Evolutionary conservation across 805 yeast genomes (phyloP).

Genomic region (Pichia sporocuriosa): DNA sequence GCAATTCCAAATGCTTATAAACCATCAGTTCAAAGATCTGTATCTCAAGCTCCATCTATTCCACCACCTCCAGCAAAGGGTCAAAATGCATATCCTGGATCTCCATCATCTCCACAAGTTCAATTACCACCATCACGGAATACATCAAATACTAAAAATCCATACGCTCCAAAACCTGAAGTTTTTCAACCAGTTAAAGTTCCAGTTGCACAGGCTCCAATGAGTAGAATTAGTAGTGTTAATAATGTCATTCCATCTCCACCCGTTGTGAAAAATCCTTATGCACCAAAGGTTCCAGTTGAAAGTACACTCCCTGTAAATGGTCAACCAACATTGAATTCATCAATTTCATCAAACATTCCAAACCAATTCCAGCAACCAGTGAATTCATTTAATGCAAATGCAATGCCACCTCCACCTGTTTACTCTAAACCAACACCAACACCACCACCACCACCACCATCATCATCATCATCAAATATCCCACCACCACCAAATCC

Average conservation of each 20-base stretch:
- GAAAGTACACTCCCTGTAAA: slow-evolving; percentile 13
- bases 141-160: slow-evolving; percentile 18
- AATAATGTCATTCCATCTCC: neutral
- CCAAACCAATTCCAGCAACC: neutral
- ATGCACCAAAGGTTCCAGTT: slow-evolving; percentile 7
- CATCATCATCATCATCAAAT: slow-evolving; percentile 5
- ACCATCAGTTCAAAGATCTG: slow-evolving; percentile 19
- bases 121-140: neutral
- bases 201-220: slow-evolving; percentile 13
- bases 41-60: slow-evolving; percentile 26
- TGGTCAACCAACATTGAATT: slow-evolving; percentile 6
- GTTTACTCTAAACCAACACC: neutral
- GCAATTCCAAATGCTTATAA: slow-evolving; percentile 12
- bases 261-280: slow-evolving; percentile 3
- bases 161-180: slow-evolving; percentile 32
- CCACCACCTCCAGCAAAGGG: slow-evolving; percentile 28
- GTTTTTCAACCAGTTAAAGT: slow-evolving; percentile 16
- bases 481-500: neutral
- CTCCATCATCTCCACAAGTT: neutral
- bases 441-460: slow-evolving; percentile 18
- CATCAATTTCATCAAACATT: neutral
- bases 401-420: slow-evolving; percentile 16
- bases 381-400: slow-evolving; percentile 2
- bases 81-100: neutral
- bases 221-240: slow-evolving; percentile 8